These are phyloP conservation scores for Colletotrichum graminicola DNA, from an alignment of 2,329 filamentous ascomycete species.

Conservation along the genomic window DNA sequence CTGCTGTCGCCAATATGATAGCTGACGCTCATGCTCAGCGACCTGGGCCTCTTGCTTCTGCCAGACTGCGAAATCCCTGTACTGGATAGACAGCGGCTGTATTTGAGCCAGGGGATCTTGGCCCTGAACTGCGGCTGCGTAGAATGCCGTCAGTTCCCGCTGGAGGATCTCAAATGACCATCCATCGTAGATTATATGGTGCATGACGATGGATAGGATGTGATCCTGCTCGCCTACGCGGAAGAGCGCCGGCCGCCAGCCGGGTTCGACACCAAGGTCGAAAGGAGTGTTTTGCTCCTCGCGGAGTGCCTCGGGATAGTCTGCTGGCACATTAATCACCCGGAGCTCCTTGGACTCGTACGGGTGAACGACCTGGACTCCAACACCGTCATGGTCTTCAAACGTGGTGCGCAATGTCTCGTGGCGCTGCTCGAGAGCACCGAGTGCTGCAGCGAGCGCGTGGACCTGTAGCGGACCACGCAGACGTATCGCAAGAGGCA, in stretches of 20 bases:
- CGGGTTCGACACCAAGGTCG: not conserved
- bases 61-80: conserved; percentile 10
- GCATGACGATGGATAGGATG: conserved; percentile 20
- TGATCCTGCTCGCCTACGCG: not conserved
- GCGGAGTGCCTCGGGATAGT: not conserved
- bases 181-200: conserved; percentile 18
- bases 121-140: not conserved
- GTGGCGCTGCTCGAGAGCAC: not conserved
- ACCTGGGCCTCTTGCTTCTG: conserved; percentile 6
- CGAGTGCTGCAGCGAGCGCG: not conserved
- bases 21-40: conserved; percentile 10
- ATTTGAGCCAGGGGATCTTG: not conserved
- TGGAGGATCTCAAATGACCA: conserved; percentile 7
- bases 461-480: not conserved
- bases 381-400: not conserved
- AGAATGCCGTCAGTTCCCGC: not conserved
- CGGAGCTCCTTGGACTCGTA: not conserved
- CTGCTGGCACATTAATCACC: not conserved
- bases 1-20: not conserved
- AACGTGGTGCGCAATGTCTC: conserved; percentile 19
- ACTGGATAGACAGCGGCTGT: conserved; percentile 7
- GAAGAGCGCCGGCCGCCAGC: conserved; percentile 4
- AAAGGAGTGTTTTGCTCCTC: conserved; percentile 1
- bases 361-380: conserved; percentile 14
- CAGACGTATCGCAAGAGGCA: not conserved